These are phyloP conservation scores for Colletotrichum siamense DNA, from an alignment of 2,329 filamentous ascomycete genomes.

Conservation along the genomic window DNA sequence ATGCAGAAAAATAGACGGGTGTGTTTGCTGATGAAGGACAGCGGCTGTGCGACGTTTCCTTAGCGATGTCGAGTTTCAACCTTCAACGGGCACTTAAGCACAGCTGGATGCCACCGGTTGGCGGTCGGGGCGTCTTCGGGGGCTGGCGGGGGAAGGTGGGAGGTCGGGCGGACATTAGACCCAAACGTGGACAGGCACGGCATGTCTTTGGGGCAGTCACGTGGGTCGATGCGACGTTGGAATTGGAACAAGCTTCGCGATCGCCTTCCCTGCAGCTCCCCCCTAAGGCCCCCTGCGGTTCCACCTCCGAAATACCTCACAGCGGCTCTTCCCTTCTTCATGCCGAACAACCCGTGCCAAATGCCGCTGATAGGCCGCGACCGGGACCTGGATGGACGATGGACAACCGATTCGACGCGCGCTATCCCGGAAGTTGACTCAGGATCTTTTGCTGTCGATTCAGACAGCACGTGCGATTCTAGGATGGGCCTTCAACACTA, in stretches of 20 bases:
- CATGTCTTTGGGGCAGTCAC: constrained; percentile 7
- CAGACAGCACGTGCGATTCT: background rate
- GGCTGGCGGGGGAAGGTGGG: background rate
- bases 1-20: background rate
- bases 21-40: background rate
- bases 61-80: constrained; percentile 4
- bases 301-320: background rate
- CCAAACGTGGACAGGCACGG: background rate
- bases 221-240: constrained; percentile 18
- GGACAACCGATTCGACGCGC: background rate
- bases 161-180: constrained; percentile 2
- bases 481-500: background rate
- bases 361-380: background rate
- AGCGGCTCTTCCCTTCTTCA: background rate
- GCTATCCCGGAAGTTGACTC: background rate
- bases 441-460: background rate
- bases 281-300: background rate
- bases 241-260: constrained; percentile 16
- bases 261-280: background rate
- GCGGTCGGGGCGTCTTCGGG: constrained; percentile 2
- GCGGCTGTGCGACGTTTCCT: background rate
- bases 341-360: background rate
- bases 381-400: background rate
- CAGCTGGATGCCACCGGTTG: background rate
- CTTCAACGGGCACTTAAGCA: background rate